Percentiles rank a stretch among this genome's conserved stretches.
phyloP scores from a whole-genome alignment of 805 yeast species.

The Yarrowia porcina region DNA sequence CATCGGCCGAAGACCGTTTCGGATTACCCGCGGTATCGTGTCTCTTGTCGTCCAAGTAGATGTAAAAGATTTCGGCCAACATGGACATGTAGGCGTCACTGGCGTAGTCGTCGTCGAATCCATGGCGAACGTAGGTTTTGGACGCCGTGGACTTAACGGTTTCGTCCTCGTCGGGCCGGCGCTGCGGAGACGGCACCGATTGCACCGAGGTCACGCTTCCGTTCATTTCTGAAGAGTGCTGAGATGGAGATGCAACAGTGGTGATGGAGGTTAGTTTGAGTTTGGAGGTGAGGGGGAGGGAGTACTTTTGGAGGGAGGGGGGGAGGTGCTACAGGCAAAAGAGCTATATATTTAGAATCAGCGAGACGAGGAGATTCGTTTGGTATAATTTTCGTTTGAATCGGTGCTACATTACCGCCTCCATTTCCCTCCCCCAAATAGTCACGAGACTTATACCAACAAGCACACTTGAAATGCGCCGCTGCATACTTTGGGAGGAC shows the following conservation, averaged over 20 bases:
- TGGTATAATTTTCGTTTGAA: too few relatives aligned
- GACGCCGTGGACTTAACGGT: conserved; percentile 29
- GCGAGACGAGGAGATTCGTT: too few relatives aligned
- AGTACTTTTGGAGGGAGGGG: too few relatives aligned
- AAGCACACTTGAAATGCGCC: too few relatives aligned
- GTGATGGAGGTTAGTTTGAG: not conserved
- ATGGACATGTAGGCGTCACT: conserved; percentile 49
- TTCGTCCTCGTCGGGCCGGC: conserved; percentile 14
- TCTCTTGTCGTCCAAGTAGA: conserved; percentile 87
- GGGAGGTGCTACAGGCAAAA: too few relatives aligned
- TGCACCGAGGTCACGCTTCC: conserved; percentile 20
- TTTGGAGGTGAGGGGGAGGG: not conserved
- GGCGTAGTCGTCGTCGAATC: conserved; percentile 56
- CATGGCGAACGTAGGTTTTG: conserved; percentile 51
- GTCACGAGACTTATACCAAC: too few relatives aligned
- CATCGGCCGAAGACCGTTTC: conserved; percentile 41
- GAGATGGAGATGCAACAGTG: not conserved
- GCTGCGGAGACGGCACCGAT: conserved; percentile 13
- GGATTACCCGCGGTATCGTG: conserved; percentile 90
- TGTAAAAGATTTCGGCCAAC: conserved; percentile 60
- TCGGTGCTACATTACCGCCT: too few relatives aligned
- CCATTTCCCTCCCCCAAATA: too few relatives aligned
- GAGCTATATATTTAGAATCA: too few relatives aligned
- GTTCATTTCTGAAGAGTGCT: not conserved
- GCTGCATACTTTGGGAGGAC: not conserved